Percentiles rank a stretch among this genome's conserved stretches.
Conservation (phyloP, 768 basidiomycete species). For the Boletus sp. region DNA sequence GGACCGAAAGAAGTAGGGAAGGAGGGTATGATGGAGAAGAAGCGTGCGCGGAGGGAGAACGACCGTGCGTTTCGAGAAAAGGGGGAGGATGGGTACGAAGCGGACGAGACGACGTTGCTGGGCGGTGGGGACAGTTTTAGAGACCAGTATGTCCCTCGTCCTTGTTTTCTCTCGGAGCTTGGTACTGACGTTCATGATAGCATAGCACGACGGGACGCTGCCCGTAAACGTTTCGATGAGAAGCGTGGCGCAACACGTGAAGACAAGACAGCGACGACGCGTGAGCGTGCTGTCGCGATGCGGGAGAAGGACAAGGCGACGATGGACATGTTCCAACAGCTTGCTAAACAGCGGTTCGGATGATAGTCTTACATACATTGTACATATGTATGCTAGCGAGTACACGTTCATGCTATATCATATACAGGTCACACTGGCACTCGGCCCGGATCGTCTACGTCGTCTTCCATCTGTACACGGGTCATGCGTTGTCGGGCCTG, state of each 20-base stretch:
- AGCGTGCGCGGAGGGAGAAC: constrained; percentile 65
- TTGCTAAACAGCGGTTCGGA: constrained; percentile 88
- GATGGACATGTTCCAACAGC: constrained; percentile 94
- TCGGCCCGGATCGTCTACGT: not conserved
- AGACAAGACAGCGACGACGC: constrained; percentile 48
- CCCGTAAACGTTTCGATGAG: constrained; percentile 60
- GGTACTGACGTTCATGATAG: constrained; percentile 38
- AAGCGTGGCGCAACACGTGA: constrained; percentile 41
- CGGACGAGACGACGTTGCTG: constrained; percentile 75
- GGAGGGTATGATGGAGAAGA: constrained; percentile 88
- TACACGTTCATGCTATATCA: constrained; percentile 1
- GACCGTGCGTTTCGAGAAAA: constrained; percentile 70
- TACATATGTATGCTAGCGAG: constrained; percentile 15
- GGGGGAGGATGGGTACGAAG: constrained; percentile 74
- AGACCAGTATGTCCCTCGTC: constrained; percentile 54
- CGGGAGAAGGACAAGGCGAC: constrained; percentile 86
- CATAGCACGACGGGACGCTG: constrained; percentile 71
- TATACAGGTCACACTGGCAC: not conserved
- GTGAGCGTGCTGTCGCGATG: constrained; percentile 61
- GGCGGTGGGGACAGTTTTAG: constrained; percentile 83
- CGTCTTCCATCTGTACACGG: too few species aligned
- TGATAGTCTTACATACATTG: constrained; percentile 43
- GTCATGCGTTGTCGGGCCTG: not conserved
- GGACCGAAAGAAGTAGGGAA: constrained; percentile 76
- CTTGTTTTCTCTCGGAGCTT: not conserved